Evolutionary conservation across 176 grass and related monocot species (phyloP).

Genomic region (Eleusine coracana): DNA sequence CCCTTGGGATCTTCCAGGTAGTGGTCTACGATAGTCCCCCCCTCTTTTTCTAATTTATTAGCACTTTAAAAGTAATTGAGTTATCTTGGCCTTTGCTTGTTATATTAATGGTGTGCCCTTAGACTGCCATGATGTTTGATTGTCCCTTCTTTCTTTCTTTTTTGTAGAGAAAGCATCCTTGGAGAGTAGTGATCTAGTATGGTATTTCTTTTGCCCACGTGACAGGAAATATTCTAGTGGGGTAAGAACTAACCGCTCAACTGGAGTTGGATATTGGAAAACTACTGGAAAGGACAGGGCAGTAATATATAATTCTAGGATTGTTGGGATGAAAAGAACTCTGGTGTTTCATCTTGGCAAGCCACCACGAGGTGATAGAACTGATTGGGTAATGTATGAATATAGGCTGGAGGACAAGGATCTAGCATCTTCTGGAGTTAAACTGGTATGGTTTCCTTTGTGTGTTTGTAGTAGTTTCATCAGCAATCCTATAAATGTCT

Average conservation of each 20-base stretch:
- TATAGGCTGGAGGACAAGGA: conserved; percentile 69
- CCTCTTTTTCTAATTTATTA: background rate
- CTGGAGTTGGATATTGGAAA: conserved; percentile 85
- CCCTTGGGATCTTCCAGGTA: conserved; percentile 95
- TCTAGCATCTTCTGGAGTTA: conserved; percentile 54
- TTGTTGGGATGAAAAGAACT: conserved; percentile 85
- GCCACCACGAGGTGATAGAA: conserved; percentile 69
- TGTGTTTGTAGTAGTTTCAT: conserved; percentile 26
- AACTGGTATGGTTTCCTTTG: conserved; percentile 50
- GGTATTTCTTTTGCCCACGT: conserved; percentile 89
- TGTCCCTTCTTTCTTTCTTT: conserved; percentile 19
- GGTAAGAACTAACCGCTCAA: conserved; percentile 72
- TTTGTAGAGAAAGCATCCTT: conserved; percentile 67
- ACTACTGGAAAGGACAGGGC: conserved; percentile 82
- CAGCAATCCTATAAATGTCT: conserved; percentile 4
- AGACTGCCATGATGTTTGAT: conserved; percentile 5
- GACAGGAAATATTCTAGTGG: conserved; percentile 84
- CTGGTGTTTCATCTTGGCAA: conserved; percentile 89
- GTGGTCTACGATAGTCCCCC: background rate
- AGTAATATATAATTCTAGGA: conserved; percentile 61
- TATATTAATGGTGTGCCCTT: background rate
- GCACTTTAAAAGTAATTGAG: no score
- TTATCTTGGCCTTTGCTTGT: background rate
- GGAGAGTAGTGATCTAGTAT: conserved; percentile 67
- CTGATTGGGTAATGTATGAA: conserved; percentile 97